A percentile compares a stretch with the other conserved stretches of the same genome.
Conservation (phyloP, 2,329 filamentous ascomycete species). For the Talaromyces marneffei region DNA sequence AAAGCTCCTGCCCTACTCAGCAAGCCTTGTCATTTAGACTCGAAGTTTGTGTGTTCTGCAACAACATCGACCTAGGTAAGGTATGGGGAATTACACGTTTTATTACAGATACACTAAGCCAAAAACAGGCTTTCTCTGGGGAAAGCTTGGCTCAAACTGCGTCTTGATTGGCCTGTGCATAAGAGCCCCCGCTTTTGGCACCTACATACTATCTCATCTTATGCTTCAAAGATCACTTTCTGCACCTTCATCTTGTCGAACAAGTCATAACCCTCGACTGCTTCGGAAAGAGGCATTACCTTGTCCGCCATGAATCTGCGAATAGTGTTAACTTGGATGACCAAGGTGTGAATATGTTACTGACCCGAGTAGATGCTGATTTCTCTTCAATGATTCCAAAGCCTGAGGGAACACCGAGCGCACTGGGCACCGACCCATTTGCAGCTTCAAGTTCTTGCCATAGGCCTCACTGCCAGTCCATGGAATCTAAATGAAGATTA, state of each 20-base stretch:
- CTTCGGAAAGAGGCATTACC: conserved; percentile 63
- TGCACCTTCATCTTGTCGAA: conserved; percentile 69
- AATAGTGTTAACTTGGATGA: background rate
- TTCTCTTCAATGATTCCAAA: conserved; percentile 58
- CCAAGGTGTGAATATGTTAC: conserved; percentile 21
- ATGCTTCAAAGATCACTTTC: conserved; percentile 62
- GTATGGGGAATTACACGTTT: conserved; percentile 4
- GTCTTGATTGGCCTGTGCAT: background rate
- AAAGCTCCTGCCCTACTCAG: background rate
- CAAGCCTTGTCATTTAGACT: background rate
- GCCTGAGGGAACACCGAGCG: conserved; percentile 63
- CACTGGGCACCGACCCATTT: conserved; percentile 74
- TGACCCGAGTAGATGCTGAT: conserved; percentile 62
- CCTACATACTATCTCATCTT: conserved; percentile 21
- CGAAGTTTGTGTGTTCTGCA: no score
- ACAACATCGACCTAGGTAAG: background rate
- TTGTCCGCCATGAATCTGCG: conserved; percentile 70
- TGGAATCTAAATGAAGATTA: conserved; percentile 47
- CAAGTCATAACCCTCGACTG: conserved; percentile 62
- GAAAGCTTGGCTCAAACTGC: background rate
- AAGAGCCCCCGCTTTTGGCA: background rate
- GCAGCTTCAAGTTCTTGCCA: conserved; percentile 64
- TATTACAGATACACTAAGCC: conserved; percentile 5
- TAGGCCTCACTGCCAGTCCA: conserved; percentile 60
- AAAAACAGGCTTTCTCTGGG: conserved; percentile 2